Base-by-base conservation (phyloP, 139 green algal species). In the Monoraphidium neglectum region DNA sequence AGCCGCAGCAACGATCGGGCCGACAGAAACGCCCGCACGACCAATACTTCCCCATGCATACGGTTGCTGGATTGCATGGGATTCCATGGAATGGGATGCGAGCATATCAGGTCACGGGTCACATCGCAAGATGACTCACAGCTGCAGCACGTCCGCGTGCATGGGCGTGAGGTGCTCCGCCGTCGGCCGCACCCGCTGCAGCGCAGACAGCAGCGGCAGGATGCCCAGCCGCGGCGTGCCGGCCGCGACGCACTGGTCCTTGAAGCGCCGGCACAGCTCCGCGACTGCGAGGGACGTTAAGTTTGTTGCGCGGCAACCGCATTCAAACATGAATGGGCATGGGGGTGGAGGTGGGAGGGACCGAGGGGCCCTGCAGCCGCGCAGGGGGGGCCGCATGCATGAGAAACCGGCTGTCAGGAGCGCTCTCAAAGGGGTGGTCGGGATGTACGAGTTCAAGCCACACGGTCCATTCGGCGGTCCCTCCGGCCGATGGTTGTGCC, bases 81-180 rank as follows among this genome's bases (percentile, higher is more conserved):
- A 28, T 28, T 18, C 51, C 51, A 18, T 28, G 26, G 57, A 33
- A 8, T 38, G 23, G 32, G 35, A 36, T 21, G 6, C 60, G 18
- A 49, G 32, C 21, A 4, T 56, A 12, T 30, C 15, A 36, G 21
- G 12, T 28, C 6, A 54, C 32, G 18, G 28, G 0, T 37, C 35
- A 8, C 4, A 13, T 30, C 33, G 36, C 2, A 6, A 8, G 8
- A 12, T 28, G 15, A 68, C 87, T 80, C 75, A 92, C 87, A 93
- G 74, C 71, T 94, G 90, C 46, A 94, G 85, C 26, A 95, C 69
- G 35, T 96, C 91, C 3, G 88, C 87, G 68, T 98, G 94, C 35
- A 97, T 78, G 12, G 94, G 94, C 13, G 94, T 96, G 13, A 98
- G 72, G 66, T 84, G 70, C 46, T 94, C 87, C 2, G 37, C 32